Base-by-base conservation (phyloP, 371 early-diverging fungal genomes). In the Synchytrium microbalum region DNA sequence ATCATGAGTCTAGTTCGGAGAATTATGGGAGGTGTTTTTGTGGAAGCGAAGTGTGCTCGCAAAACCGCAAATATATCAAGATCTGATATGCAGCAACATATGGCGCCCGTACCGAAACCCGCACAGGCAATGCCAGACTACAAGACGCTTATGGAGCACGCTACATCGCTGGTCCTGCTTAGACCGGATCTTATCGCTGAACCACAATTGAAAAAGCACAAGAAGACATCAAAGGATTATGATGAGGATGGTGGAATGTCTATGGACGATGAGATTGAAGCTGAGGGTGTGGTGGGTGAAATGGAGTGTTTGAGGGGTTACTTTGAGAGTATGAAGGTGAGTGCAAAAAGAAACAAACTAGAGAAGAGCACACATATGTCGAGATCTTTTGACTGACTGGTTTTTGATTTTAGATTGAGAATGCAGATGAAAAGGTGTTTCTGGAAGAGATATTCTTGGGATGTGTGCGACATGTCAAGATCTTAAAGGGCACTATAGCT, bases 361-460 rank as follows among this genome's bases (percentile, higher is more conserved):
- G 19, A 10, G 46, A 10, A 38, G 46, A 5, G 46, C n/a, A n/a
- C n/a, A n/a, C n/a, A n/a, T n/a, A n/a, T n/a, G n/a, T n/a, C n/a
- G n/a, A n/a, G n/a, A n/a, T n/a, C 10, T 38, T 5, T 38, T 38
- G 19, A 38, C 46, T 38, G 46, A n/a, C 46, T 38, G 46, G 46
- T 38, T 10, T 38, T 10, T 10, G 10, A 10, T 5, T 10, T 10
- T 38, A 38, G 46, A 38, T 38, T 19, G 5, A 8, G 56, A 29
- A 5, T 56, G 13, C 13, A 13, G 56, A 24, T 13, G 56, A 56
- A 24, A 26, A 24, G 24, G 56, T 56, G 56, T 26, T 56, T 56
- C 13, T 56, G 24, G 56, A 56, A 56, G 56, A 56, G 24, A 56
- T 24, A 8, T 56, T 56, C 24, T 24, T 26, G 13, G 56, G 56